Evolutionary conservation across 495 filamentous ascomycete species (phyloP), one percentile per base, ranked within the genome.

Genomic region (Penicillium roqueforti): DNA sequence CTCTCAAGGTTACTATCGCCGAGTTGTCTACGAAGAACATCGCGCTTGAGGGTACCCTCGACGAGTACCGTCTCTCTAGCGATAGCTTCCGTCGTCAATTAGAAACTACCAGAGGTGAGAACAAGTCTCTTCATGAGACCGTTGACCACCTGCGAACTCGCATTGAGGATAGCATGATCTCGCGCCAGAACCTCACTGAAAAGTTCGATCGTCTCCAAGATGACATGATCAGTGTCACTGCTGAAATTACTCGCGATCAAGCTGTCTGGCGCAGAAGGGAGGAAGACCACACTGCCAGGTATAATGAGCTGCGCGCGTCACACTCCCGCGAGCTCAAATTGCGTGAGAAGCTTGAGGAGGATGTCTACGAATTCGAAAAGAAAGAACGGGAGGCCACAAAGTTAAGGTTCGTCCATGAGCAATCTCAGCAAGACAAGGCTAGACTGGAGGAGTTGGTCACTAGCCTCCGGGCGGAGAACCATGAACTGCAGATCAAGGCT

Each of bases 201-300:
- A 92, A 91, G 66, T 86, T 96, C 61, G 82, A 91, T 58, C 80
- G 78, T 48, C 71, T 97, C 43, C 91, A 96, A 71, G 80, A 87
- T 58, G 88, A 96, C 51, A 89, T 97, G 86, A 80, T 83, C 10
- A 76, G 72, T 47, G 83, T 88, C n/a, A 84, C 86, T 50, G 77
- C 79, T 39, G 86, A 95, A 47, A 83, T 96, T 49, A 82, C 83
- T 14, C 80, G 85, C 51, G 91, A 96, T 63, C 89, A 91, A 62
- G 81, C 85, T n/a, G 74, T 79, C 20, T 89, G 84, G 73, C 76
- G 78, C 41, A 83, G 84, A 70, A 85, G 81, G 58, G 86, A 92
- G 60, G 83, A 92, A 60, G 81, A 86, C 41, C 80, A 89, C 53
- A 74, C 82, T 49, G 85, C 85, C 55, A 83, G 82, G 50, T 85